Evolutionary conservation across 495 filamentous ascomycete species (phyloP), one percentile per base, ranked within the genome.

Genomic region (Jackrogersella minutella): DNA sequence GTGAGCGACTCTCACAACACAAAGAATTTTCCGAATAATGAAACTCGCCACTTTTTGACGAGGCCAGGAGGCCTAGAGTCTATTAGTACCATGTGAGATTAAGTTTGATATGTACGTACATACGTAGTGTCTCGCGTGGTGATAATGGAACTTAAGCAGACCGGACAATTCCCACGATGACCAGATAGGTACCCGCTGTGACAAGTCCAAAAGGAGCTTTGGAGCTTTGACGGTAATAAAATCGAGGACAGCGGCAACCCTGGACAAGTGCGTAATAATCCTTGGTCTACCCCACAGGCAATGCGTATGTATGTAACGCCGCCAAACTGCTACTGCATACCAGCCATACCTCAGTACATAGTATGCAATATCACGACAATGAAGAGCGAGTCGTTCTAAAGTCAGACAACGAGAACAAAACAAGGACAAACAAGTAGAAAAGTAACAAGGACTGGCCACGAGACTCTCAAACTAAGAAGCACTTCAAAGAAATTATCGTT

Each of bases 311-410:
- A 33, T 33, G 46, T 37, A 36, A 52, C 31, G 49, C 30, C 30
- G 14, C 16, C 3, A 33, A 16, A 52, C 30, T 36, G 11, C n/a
- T n/a, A n/a, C n/a, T n/a, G n/a, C n/a, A n/a, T n/a, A n/a, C n/a
- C n/a, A n/a, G n/a, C n/a, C n/a, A n/a, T n/a, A n/a, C n/a, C n/a
- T n/a, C n/a, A n/a, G n/a, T n/a, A n/a, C n/a, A n/a, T n/a, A n/a
- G n/a, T n/a, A n/a, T n/a, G n/a, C n/a, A n/a, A 52, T 24, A 52
- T 34, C 31, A 52, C 31, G 31, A 52, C 49, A 52, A 52, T 52
- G 49, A 52, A 52, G 47, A 24, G 5, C 16, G 14, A 36, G 49
- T 52, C 46, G 26, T 52, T 24, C 14, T 28, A 52, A 24, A 37
- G 19, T 43, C 44, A 17, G 47, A 46, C 22, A 19, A 7, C 7